Evolutionary conservation across 305 asterid genomes (phyloP).

Genomic region (Rubia tinctorum): DNA sequence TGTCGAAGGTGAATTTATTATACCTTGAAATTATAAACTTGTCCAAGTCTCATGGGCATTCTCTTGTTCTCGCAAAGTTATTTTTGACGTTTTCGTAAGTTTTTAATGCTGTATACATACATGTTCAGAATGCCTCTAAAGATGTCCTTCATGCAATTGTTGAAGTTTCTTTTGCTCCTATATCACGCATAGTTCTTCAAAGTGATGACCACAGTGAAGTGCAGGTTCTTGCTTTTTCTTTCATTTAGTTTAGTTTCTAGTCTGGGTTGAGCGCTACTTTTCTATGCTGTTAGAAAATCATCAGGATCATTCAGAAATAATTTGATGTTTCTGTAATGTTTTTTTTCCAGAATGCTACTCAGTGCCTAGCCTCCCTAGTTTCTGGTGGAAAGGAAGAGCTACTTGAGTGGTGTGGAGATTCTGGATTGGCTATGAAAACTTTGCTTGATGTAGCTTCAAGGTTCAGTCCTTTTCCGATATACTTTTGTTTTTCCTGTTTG

Average conservation of each 20-base stretch:
- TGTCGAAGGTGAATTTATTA: conserved; percentile 59
- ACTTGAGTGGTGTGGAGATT: conserved; percentile 78
- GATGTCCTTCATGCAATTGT: conserved; percentile 72
- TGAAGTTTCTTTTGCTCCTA: conserved; percentile 73
- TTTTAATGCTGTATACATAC: conserved; percentile 13
- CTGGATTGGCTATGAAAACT: conserved; percentile 82
- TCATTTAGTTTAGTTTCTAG: background rate
- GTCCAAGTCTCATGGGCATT: background rate
- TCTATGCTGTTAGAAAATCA: background rate
- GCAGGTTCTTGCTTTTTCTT: conserved; percentile 55
- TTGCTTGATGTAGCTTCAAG: conserved; percentile 96
- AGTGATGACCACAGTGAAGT: conserved; percentile 86
- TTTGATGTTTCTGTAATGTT: conserved; percentile 20
- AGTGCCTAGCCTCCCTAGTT: conserved; percentile 80
- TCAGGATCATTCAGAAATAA: conserved; percentile 20
- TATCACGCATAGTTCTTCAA: conserved; percentile 68
- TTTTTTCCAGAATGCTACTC: conserved; percentile 79
- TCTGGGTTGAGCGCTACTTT: background rate
- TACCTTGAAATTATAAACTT: conserved; percentile 9
- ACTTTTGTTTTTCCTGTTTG: background rate
- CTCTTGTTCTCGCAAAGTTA: background rate
- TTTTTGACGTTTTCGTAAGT: background rate
- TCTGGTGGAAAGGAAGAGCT: conserved; percentile 91
- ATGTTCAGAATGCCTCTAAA: conserved; percentile 70
- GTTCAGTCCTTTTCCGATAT: conserved; percentile 33